Conservation (phyloP, 352 stramenopile species). For the Pythium diclinum region DNA sequence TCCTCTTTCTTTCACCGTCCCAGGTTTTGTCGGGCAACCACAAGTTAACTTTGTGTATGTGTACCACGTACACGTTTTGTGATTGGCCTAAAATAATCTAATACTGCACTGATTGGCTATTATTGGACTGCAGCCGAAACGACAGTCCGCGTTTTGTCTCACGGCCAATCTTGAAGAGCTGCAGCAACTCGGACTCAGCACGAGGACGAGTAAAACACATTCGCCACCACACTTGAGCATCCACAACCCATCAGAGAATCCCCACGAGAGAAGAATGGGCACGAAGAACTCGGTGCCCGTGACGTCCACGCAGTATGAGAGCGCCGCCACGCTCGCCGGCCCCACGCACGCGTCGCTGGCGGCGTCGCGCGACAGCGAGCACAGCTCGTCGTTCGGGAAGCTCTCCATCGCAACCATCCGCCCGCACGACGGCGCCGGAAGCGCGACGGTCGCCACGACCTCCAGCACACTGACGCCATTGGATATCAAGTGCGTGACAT, state of each 20-base stretch:
- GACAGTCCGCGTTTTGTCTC: neutral
- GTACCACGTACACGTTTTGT: neutral
- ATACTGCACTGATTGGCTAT: neutral
- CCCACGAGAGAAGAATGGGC: constrained; percentile 35
- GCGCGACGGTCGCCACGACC: neutral
- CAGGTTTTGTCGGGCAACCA: neutral
- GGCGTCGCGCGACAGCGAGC: constrained; percentile 2
- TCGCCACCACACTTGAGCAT: too few relatives aligned
- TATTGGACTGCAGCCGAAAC: neutral
- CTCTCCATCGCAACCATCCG: constrained; percentile 48
- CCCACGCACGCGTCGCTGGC: constrained; percentile 2
- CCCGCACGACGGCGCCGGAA: constrained; percentile 32
- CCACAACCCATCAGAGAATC: neutral
- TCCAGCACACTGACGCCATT: constrained; percentile 36
- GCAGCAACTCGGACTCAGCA: constrained; percentile 6
- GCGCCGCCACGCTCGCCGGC: constrained; percentile 8
- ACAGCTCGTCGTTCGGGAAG: constrained; percentile 20
- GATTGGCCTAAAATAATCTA: neutral
- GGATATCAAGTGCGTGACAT: constrained; percentile 57
- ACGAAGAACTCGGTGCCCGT: constrained; percentile 62
- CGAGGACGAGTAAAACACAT: neutral
- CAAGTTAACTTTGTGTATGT: constrained; percentile 1
- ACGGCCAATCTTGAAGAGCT: constrained; percentile 13
- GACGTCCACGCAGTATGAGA: constrained; percentile 32
- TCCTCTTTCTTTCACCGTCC: neutral